Percentiles rank a stretch among this genome's conserved stretches.
These are phyloP conservation scores for Lophiotrema nucula DNA, from an alignment of 495 filamentous ascomycete species.

Conservation along the genomic window DNA sequence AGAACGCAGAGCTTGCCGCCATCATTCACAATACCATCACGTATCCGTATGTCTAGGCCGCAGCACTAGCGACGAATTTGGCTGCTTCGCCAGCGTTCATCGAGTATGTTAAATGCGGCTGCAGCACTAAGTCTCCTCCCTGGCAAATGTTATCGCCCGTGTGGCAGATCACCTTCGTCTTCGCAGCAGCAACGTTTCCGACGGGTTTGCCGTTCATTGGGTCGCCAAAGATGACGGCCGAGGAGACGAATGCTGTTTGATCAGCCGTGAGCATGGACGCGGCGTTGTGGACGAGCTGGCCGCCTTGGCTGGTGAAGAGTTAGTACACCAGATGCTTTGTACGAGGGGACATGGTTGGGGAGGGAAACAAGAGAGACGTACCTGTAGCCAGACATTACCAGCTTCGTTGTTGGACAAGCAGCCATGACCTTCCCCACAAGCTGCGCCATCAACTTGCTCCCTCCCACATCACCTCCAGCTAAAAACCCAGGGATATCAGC, in stretches of 20 bases:
- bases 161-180: conserved; percentile 36
- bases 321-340: background rate
- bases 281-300: conserved; percentile 36
- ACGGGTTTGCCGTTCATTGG: conserved; percentile 34
- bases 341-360: background rate
- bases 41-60: too few species aligned
- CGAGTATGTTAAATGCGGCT: conserved; percentile 36
- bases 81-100: conserved; percentile 21
- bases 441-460: conserved; percentile 31
- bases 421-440: conserved; percentile 23
- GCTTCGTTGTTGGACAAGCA: conserved; percentile 37
- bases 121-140: conserved; percentile 19
- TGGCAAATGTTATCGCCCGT: conserved; percentile 33
- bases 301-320: conserved; percentile 25
- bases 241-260: conserved; percentile 30
- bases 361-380: background rate
- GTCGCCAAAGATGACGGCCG: conserved; percentile 40
- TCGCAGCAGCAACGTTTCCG: conserved; percentile 26
- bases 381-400: conserved; percentile 36
- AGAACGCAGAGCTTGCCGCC: too few species aligned
- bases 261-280: conserved; percentile 26
- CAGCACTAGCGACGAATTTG: conserved; percentile 24
- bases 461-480: conserved; percentile 24
- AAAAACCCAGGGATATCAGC: conserved; percentile 28
- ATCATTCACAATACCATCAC: too few species aligned